A percentile compares a stretch with the other conserved stretches of the same genome.
phyloP scores from a whole-genome alignment of 495 filamentous ascomycete species.

The Trichoderma virens region DNA sequence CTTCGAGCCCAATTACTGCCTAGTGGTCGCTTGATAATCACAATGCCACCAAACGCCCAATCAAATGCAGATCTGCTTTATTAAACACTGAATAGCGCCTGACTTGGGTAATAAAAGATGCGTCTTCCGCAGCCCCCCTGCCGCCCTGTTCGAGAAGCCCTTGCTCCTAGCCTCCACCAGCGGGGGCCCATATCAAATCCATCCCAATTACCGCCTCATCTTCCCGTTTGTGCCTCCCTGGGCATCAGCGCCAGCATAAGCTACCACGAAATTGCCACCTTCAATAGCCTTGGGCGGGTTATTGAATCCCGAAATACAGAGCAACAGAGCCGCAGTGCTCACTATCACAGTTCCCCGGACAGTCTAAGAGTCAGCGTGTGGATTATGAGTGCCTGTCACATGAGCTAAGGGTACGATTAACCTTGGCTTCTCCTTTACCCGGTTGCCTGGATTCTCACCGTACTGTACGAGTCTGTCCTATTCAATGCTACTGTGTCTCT shows the following conservation, averaged over 20 bases:
- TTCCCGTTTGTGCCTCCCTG: not conserved
- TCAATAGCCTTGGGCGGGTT: not conserved
- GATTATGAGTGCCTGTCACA: not conserved
- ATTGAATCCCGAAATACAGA: not conserved
- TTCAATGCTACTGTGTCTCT: not conserved
- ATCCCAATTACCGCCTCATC: not conserved
- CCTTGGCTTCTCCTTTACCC: not conserved
- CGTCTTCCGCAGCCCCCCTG: not conserved
- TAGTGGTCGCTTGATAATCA: too few relatives aligned
- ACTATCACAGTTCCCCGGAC: not conserved
- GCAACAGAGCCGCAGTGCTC: not conserved
- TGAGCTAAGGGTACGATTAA: not conserved
- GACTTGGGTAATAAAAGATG: not conserved
- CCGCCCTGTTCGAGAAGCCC: not conserved
- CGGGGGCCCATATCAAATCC: constrained; percentile 1
- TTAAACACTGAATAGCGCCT: not conserved
- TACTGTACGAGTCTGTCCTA: not conserved
- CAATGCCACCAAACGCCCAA: too few relatives aligned
- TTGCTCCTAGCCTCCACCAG: not conserved
- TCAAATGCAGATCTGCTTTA: not conserved
- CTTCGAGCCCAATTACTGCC: too few relatives aligned
- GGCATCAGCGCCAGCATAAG: not conserved
- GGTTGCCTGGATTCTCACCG: not conserved
- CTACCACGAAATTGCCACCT: not conserved
- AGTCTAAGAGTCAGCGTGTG: not conserved